phyloP scores from a whole-genome alignment of 179 eudicot species.

The Silene noctiflora region DNA sequence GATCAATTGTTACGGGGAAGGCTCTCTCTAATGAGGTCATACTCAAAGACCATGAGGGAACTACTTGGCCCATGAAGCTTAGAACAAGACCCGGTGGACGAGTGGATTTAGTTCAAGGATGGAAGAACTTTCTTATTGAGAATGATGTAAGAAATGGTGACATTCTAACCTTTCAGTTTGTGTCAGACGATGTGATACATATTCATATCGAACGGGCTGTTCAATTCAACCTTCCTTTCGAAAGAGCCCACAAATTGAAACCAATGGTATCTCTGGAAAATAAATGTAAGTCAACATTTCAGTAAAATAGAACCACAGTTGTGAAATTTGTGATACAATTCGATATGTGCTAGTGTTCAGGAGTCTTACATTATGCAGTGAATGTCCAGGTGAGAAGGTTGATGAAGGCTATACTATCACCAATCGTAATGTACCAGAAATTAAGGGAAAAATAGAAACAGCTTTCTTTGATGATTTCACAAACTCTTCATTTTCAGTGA shows the following conservation, averaged over 20 bases:
- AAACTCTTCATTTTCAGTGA: slow-evolving; percentile 25
- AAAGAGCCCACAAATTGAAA: slow-evolving; percentile 2
- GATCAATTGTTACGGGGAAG: neutral
- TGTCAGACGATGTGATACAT: slow-evolving; percentile 19
- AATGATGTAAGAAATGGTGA: slow-evolving; percentile 23
- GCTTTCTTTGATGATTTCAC: neutral
- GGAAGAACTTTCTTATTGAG: slow-evolving; percentile 24
- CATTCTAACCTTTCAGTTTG: slow-evolving; percentile 22
- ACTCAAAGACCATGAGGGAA: slow-evolving; percentile 25
- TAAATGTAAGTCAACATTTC: slow-evolving; percentile 15
- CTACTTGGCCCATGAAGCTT: slow-evolving; percentile 26
- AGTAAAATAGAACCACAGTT: neutral
- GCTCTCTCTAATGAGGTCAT: slow-evolving; percentile 12
- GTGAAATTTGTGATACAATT: neutral
- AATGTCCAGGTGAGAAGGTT: slow-evolving; percentile 20
- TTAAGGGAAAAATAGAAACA: neutral
- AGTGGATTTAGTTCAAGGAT: slow-evolving; percentile 26
- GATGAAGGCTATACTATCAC: neutral
- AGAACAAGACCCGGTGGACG: slow-evolving; percentile 26
- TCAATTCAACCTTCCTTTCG: slow-evolving; percentile 17
- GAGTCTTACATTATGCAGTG: neutral
- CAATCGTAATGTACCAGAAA: slow-evolving; percentile 11
- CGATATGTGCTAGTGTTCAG: no score
- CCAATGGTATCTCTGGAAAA: neutral
- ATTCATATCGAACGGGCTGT: slow-evolving; percentile 15